Evolutionary conservation across 352 stramenopile genomes (phyloP).

Genomic region (Phytophthora foliorum): DNA sequence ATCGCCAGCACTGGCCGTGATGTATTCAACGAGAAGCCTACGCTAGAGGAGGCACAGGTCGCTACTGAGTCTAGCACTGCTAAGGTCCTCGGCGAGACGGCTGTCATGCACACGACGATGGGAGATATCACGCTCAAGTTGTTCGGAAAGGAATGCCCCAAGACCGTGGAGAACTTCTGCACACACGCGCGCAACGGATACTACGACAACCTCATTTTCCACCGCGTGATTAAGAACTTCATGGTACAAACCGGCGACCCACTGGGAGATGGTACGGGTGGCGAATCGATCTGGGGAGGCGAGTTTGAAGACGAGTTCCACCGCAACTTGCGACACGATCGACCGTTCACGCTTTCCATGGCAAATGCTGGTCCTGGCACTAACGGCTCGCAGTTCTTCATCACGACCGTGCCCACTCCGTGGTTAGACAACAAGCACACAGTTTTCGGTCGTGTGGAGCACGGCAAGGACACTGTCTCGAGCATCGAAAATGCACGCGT

Average conservation of each 20-base stretch:
- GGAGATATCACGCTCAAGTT: conserved; percentile 98
- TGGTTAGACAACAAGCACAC: conserved; percentile 98
- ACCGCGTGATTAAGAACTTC: conserved; percentile 99
- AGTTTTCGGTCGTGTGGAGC: conserved; percentile 93
- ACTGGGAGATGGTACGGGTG: conserved; percentile 97
- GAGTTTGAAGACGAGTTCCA: conserved; percentile 99
- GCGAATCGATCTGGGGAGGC: conserved; percentile 99
- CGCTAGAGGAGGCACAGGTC: conserved; percentile 93
- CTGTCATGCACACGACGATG: conserved; percentile 98
- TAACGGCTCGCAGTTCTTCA: conserved; percentile 97
- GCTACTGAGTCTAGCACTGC: conserved; percentile 74
- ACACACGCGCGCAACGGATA: conserved; percentile 97
- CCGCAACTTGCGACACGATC: conserved; percentile 94
- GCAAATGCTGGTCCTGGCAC: conserved; percentile 93
- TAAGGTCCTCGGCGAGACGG: conserved; percentile 78
- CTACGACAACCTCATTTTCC: conserved; percentile 99
- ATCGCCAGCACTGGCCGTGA: conserved; percentile 80
- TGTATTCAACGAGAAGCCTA: conserved; percentile 99
- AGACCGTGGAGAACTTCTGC: conserved; percentile 99
- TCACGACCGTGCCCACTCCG: conserved; percentile 97
- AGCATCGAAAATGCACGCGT: conserved; percentile 94
- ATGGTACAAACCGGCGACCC: conserved; percentile 98
- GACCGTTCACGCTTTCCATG: conserved; percentile 99
- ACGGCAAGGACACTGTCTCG: conserved; percentile 97
- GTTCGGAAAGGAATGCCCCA: conserved; percentile 95